Percentiles rank a stretch among this genome's conserved stretches.
Evolutionary conservation across 371 early-diverging fungal genomes (phyloP).

Genomic region (Apophysomyces variabilis): DNA sequence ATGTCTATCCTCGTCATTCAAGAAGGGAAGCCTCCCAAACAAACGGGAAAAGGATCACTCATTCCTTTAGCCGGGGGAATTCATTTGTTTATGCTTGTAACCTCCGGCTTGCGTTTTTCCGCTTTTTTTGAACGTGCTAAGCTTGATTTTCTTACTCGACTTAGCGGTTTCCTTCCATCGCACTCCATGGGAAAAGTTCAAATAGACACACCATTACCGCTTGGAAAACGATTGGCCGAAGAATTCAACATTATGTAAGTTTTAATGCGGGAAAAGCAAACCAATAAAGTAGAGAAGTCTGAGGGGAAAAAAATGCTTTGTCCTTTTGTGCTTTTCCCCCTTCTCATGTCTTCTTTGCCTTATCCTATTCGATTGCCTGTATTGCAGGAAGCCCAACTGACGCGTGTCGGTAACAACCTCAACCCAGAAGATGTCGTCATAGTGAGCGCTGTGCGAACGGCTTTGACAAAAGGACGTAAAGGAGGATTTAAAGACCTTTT

Average conservation of each 20-base stretch:
- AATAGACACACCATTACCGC: not conserved
- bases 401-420: slow-evolving; percentile 64
- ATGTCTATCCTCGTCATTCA: too few species aligned
- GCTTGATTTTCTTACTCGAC: too few species aligned
- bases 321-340: not conserved
- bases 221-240: slow-evolving; percentile 4
- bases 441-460: slow-evolving; percentile 83
- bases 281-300: not conserved
- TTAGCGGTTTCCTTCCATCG: too few species aligned
- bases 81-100: too few species aligned
- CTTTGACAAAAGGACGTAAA: slow-evolving; percentile 86
- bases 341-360: slow-evolving; percentile 13
- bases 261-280: not conserved
- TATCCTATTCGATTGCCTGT: slow-evolving; percentile 28
- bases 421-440: slow-evolving; percentile 81
- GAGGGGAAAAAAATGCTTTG: not conserved
- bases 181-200: not conserved
- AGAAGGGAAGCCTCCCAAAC: too few species aligned
- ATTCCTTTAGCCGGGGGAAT: too few species aligned
- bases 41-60: too few species aligned
- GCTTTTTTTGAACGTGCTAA: too few species aligned
- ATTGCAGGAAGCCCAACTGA: slow-evolving; percentile 20
- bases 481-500: slow-evolving; percentile 93
- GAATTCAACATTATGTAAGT: slow-evolving; percentile 6
- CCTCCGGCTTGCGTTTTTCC: too few species aligned